Percentiles rank a stretch among this genome's conserved stretches.
Evolutionary conservation across 805 yeast genomes (phyloP).

Genomic region (Myxozyma sirexii): DNA sequence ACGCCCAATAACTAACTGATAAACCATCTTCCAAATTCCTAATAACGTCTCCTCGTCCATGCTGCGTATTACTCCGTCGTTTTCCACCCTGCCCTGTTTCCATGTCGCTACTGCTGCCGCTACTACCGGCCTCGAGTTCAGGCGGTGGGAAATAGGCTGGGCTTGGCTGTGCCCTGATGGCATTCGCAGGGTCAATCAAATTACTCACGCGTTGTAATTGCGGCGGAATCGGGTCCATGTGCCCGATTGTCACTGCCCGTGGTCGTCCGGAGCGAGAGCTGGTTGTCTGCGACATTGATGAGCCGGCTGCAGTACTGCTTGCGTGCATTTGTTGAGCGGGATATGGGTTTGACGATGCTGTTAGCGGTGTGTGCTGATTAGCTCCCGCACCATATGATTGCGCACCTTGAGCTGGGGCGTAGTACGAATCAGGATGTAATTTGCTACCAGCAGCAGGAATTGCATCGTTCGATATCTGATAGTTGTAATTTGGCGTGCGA

Average conservation of each 20-base stretch:
- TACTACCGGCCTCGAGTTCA: slow-evolving; percentile 30
- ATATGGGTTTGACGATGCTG: slow-evolving; percentile 24
- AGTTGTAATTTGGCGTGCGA: neutral
- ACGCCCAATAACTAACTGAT: slow-evolving; percentile 26
- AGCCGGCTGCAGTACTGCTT: neutral
- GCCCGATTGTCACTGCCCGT: slow-evolving; percentile 47
- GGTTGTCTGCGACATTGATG: slow-evolving; percentile 6
- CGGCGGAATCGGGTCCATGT: slow-evolving; percentile 46
- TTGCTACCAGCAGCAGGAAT: slow-evolving; percentile 6
- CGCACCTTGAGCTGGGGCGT: slow-evolving; percentile 8
- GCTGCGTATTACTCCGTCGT: slow-evolving; percentile 7
- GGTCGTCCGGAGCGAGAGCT: slow-evolving; percentile 38
- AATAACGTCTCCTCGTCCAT: slow-evolving; percentile 38
- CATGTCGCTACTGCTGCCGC: neutral
- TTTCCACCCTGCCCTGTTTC: neutral
- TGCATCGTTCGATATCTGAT: neutral
- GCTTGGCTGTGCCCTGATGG: slow-evolving; percentile 45
- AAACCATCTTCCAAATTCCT: slow-evolving; percentile 41
- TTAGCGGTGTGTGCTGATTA: neutral
- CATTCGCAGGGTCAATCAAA: slow-evolving; percentile 44
- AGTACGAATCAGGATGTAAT: neutral
- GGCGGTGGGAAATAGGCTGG: slow-evolving; percentile 49
- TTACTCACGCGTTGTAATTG: slow-evolving; percentile 48
- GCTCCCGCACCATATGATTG: neutral
- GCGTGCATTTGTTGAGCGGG: slow-evolving; percentile 22